Evolutionary conservation across 2,329 filamentous ascomycete species (phyloP).

Genomic region (Hypomyces perniciosus): DNA sequence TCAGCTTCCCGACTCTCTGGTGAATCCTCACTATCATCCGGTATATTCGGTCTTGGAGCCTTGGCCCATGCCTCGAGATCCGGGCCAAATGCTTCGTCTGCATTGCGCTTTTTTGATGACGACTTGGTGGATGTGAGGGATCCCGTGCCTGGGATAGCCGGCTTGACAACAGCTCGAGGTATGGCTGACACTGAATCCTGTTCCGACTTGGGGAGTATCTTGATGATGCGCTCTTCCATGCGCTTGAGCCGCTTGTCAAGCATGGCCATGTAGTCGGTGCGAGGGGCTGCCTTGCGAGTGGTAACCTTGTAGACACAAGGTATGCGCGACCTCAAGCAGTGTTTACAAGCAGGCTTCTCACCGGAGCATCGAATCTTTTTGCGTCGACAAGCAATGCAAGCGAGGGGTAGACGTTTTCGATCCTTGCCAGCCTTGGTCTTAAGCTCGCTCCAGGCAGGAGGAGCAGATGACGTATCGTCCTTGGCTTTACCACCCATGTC

Average conservation of each 20-base stretch:
- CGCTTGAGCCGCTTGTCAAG: slow-evolving; percentile 89
- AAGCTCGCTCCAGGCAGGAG: slow-evolving; percentile 71
- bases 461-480: slow-evolving; percentile 52
- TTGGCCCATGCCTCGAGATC: slow-evolving; percentile 79
- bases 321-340: slow-evolving; percentile 85
- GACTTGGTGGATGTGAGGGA: slow-evolving; percentile 35
- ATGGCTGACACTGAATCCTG: slow-evolving; percentile 61
- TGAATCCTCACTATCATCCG: slow-evolving; percentile 42
- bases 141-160: slow-evolving; percentile 54
- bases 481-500: slow-evolving; percentile 48
- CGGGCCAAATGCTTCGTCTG: slow-evolving; percentile 79
- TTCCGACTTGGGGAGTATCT: slow-evolving; percentile 84
- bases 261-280: slow-evolving; percentile 99
- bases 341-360: slow-evolving; percentile 95
- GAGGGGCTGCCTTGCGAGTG: slow-evolving; percentile 83
- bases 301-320: slow-evolving; percentile 98
- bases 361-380: slow-evolving; percentile 98
- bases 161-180: slow-evolving; percentile 78
- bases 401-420: slow-evolving; percentile 82
- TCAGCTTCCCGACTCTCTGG: slow-evolving; percentile 59
- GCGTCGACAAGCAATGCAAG: slow-evolving; percentile 89
- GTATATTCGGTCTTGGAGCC: slow-evolving; percentile 44
- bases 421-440: slow-evolving; percentile 95
- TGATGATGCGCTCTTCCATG: slow-evolving; percentile 97
- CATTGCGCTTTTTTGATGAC: slow-evolving; percentile 69